Evolutionary conservation across 2,329 filamentous ascomycete species (phyloP).

Genomic region (Magnaporthiopsis incrustans): DNA sequence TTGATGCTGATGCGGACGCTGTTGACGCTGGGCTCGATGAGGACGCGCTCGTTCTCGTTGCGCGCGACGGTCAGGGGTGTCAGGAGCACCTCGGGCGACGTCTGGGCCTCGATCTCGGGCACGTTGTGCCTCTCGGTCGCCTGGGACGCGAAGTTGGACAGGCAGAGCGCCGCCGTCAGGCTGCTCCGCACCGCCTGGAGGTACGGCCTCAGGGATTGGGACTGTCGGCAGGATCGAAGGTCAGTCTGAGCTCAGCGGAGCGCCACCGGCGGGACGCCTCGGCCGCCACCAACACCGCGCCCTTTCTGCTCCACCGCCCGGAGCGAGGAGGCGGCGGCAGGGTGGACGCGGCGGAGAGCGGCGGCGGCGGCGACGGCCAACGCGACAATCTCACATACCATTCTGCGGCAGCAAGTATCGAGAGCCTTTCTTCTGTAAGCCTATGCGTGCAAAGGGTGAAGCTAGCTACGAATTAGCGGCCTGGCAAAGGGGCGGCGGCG

Average conservation of each 20-base stretch:
- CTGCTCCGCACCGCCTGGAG: slow-evolving; percentile 93
- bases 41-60: slow-evolving; percentile 94
- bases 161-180: slow-evolving; percentile 84
- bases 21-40: slow-evolving; percentile 96
- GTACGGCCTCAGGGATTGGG: slow-evolving; percentile 94
- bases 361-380: neutral
- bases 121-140: slow-evolving; percentile 96
- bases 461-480: neutral
- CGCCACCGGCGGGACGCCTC: neutral
- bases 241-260: neutral
- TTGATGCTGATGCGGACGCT: slow-evolving; percentile 95
- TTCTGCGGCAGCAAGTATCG: neutral
- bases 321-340: neutral
- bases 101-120: slow-evolving; percentile 88
- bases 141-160: slow-evolving; percentile 97
- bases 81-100: slow-evolving; percentile 86
- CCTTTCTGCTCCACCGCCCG: neutral
- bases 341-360: no score
- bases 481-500: neutral
- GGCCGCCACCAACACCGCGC: neutral
- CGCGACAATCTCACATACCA: neutral
- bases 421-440: neutral
- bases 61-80: slow-evolving; percentile 85
- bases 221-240: slow-evolving; percentile 39
- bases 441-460: neutral